phyloP scores from a whole-genome alignment of 331 rosid species.

The Phaseolus coccineus region DNA sequence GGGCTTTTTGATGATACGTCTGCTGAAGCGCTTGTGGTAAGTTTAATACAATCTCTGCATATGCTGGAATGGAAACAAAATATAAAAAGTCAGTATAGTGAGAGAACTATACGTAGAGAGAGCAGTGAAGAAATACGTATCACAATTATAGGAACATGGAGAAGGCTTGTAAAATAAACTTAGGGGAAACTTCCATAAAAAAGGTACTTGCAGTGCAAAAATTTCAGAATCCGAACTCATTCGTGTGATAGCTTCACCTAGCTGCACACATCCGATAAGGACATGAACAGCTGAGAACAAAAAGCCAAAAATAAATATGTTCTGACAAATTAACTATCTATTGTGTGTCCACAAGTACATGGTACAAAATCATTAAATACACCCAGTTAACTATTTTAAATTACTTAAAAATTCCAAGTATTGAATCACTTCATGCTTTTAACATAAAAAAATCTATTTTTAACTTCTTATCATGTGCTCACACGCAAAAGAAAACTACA shows the following conservation, averaged over 20 bases:
- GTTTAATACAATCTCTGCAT: slow-evolving; percentile 90
- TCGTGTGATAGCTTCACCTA: slow-evolving; percentile 13
- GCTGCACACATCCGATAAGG: slow-evolving; percentile 21
- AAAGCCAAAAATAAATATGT: neutral
- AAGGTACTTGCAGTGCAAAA: neutral
- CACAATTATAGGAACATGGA: slow-evolving; percentile 12
- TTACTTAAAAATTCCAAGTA: neutral
- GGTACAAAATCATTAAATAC: neutral
- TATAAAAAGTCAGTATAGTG: slow-evolving; percentile 25
- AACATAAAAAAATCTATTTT: neutral
- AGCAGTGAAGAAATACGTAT: slow-evolving; percentile 20
- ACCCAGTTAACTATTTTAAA: neutral
- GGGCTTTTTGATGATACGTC: slow-evolving; percentile 52
- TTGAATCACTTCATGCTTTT: neutral
- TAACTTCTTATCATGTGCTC: neutral
- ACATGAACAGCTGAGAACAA: neutral
- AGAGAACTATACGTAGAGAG: slow-evolving; percentile 7
- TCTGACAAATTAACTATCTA: slow-evolving; percentile 31
- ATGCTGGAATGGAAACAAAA: slow-evolving; percentile 64
- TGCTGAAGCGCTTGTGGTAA: slow-evolving; percentile 77
- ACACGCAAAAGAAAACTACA: neutral
- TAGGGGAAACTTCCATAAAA: neutral
- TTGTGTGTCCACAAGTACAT: neutral
- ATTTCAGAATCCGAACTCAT: neutral
- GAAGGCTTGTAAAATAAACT: slow-evolving; percentile 7